Conservation (phyloP, 2,329 filamentous ascomycete species). For the Calonectria pseudoreteaudii region DNA sequence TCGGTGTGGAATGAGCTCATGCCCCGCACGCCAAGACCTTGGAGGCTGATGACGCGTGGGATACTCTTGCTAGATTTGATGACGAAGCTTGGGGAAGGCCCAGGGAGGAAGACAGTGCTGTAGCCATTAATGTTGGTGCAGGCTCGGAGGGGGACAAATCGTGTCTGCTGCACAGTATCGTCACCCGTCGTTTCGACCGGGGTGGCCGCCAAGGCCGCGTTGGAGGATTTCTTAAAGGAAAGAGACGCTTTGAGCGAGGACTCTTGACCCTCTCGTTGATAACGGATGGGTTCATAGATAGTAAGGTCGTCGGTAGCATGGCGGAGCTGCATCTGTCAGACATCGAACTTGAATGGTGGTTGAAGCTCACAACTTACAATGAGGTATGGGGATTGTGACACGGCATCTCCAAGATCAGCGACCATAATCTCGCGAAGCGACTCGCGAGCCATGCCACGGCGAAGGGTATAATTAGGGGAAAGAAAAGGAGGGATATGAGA, state of each 20-base stretch:
- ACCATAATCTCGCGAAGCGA: constrained; percentile 83
- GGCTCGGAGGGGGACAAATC: constrained; percentile 66
- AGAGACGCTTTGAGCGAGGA: constrained; percentile 65
- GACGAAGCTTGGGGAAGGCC: constrained; percentile 83
- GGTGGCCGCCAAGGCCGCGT: constrained; percentile 73
- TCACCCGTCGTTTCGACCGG: constrained; percentile 62
- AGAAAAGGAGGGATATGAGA: constrained; percentile 82
- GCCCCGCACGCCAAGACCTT: constrained; percentile 75
- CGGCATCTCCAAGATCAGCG: constrained; percentile 84
- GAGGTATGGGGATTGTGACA: constrained; percentile 79
- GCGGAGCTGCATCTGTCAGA: constrained; percentile 68
- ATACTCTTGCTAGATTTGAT: constrained; percentile 83
- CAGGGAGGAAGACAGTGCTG: constrained; percentile 84
- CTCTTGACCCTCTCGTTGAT: constrained; percentile 52
- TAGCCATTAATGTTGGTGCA: constrained; percentile 80
- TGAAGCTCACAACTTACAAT: constrained; percentile 68
- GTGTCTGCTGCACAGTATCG: constrained; percentile 59
- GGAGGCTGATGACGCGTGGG: constrained; percentile 80
- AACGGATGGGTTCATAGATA: constrained; percentile 84
- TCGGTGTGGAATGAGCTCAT: constrained; percentile 83
- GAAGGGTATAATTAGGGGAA: constrained; percentile 75
- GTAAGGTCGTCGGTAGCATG: constrained; percentile 85
- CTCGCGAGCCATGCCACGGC: constrained; percentile 79
- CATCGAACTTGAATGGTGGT: background rate
- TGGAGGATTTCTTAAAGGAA: constrained; percentile 81